Conservation (phyloP, 805 yeast species). For the Danielozyma ontarioensis region DNA sequence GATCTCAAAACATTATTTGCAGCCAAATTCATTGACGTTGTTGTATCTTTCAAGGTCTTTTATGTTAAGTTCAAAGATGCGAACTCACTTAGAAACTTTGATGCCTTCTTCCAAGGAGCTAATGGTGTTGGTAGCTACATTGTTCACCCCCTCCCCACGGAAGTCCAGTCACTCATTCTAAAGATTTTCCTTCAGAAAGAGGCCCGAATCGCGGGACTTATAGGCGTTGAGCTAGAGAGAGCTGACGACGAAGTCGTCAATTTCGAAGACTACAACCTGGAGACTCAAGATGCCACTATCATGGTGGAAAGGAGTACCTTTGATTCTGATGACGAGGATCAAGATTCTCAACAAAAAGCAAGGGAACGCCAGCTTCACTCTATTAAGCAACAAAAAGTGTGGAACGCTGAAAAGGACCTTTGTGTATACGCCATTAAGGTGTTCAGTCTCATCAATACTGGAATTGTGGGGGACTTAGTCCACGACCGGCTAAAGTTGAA, state of each 20-base stretch:
- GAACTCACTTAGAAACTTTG: slow-evolving; percentile 17
- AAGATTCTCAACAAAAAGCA: slow-evolving; percentile 1
- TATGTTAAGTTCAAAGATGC: slow-evolving; percentile 20
- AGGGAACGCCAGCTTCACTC: too few species aligned
- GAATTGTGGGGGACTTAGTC: slow-evolving; percentile 21
- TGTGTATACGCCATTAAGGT: slow-evolving; percentile 39
- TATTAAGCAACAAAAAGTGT: slow-evolving; percentile 9
- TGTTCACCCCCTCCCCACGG: slow-evolving; percentile 18
- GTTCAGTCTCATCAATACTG: slow-evolving; percentile 26
- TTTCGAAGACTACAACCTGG: slow-evolving; percentile 18
- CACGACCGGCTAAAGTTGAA: slow-evolving; percentile 34
- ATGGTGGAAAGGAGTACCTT: slow-evolving; percentile 5
- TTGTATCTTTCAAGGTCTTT: slow-evolving; percentile 29
- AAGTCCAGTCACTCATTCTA: slow-evolving; percentile 27
- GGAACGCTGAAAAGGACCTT: slow-evolving; percentile 37
- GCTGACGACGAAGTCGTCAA: slow-evolving; percentile 48
- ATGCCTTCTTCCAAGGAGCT: slow-evolving; percentile 23
- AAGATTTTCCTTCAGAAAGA: slow-evolving; percentile 48
- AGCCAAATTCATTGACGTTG: slow-evolving; percentile 25
- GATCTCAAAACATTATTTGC: slow-evolving; percentile 18
- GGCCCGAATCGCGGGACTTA: slow-evolving; percentile 33
- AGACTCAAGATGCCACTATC: slow-evolving; percentile 7
- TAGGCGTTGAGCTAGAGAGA: slow-evolving; percentile 42
- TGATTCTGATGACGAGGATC: slow-evolving; percentile 11
- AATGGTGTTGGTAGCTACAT: slow-evolving; percentile 13